Conservation (phyloP, 495 filamentous ascomycete genomes). For the Echria macrotheca region DNA sequence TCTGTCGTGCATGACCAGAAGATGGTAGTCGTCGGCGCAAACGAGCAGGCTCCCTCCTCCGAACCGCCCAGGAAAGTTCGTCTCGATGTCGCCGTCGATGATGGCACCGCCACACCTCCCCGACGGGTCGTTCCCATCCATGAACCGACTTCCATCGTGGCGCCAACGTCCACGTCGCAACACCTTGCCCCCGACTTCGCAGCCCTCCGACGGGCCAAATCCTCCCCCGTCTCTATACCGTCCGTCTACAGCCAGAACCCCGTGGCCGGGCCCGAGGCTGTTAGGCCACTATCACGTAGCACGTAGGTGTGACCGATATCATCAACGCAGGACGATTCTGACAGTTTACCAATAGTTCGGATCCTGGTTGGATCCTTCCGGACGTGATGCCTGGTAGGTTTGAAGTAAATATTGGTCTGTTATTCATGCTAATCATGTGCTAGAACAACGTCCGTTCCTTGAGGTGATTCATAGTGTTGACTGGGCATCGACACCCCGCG, state of each 20-base stretch:
- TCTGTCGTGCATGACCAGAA: conserved; percentile 27
- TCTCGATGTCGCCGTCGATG: conserved; percentile 7
- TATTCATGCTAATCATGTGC: background rate
- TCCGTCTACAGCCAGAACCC: conserved; percentile 5
- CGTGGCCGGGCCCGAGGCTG: conserved; percentile 14
- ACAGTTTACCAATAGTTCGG: no score
- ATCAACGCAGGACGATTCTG: no score
- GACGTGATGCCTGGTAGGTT: conserved; percentile 25
- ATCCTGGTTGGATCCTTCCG: conserved; percentile 28
- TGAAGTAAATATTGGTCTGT: background rate
- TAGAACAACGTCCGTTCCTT: conserved; percentile 30
- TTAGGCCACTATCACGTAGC: conserved; percentile 19
- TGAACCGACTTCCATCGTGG: conserved; percentile 1
- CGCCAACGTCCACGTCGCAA: background rate
- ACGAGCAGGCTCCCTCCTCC: conserved; percentile 18
- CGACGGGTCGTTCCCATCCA: conserved; percentile 14
- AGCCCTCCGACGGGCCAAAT: conserved; percentile 12
- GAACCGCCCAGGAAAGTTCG: conserved; percentile 15
- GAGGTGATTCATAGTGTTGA: conserved; percentile 36
- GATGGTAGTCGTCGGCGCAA: conserved; percentile 39
- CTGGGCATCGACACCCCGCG: conserved; percentile 55
- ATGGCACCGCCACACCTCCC: conserved; percentile 1
- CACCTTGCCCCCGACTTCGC: conserved; percentile 6
- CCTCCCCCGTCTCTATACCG: conserved; percentile 4
- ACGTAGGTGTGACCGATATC: no score